Percentiles rank a stretch among this genome's conserved stretches.
These are phyloP conservation scores for Clavispora carvajalis DNA, from an alignment of 805 yeast species.

Conservation along the genomic window DNA sequence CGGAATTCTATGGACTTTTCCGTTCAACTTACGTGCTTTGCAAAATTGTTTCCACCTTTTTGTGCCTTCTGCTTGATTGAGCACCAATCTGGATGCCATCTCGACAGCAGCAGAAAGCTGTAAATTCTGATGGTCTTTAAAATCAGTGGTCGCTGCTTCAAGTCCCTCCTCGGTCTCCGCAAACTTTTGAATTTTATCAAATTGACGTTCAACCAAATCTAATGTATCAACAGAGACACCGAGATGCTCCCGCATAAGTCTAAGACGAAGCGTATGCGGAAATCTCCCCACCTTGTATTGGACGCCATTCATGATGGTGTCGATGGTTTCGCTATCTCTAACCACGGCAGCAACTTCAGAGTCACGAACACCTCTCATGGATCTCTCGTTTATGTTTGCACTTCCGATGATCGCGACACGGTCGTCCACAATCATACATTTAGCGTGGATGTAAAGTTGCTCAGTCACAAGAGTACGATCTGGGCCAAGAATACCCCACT, in stretches of 20 bases:
- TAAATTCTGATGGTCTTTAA: constrained; percentile 25
- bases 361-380: constrained; percentile 91
- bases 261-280: constrained; percentile 81
- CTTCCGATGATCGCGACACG: constrained; percentile 92
- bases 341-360: constrained; percentile 90
- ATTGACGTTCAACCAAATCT: constrained; percentile 75
- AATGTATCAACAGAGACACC: constrained; percentile 89
- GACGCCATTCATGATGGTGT: constrained; percentile 73
- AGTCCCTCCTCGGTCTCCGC: constrained; percentile 40
- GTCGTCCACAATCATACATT: constrained; percentile 88
- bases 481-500: constrained; percentile 92
- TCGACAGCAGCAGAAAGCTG: constrained; percentile 67
- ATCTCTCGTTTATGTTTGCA: constrained; percentile 94
- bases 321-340: constrained; percentile 71
- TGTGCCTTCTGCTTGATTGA: constrained; percentile 46
- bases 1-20: constrained; percentile 4
- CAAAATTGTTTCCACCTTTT: constrained; percentile 38
- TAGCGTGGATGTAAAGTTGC: constrained; percentile 91
- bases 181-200: constrained; percentile 43
- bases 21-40: constrained; percentile 5
- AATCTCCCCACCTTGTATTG: constrained; percentile 80
- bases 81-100: constrained; percentile 63
- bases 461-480: constrained; percentile 73
- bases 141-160: constrained; percentile 41
- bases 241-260: constrained; percentile 94